These are phyloP conservation scores for Volvox reticuliferus DNA, from an alignment of 139 green algal genomes.

Conservation along the genomic window DNA sequence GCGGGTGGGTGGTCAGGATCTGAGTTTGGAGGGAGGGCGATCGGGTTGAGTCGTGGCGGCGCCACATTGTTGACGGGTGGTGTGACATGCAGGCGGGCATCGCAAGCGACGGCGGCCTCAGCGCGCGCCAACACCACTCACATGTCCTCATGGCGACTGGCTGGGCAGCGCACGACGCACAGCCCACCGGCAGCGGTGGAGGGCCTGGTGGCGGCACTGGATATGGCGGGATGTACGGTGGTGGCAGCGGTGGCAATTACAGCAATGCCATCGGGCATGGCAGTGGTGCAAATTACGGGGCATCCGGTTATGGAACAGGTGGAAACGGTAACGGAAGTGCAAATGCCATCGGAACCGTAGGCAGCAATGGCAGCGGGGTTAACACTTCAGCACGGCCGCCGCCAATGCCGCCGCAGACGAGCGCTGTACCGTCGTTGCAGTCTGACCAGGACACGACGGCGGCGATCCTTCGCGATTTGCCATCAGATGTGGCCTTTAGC, in stretches of 20 bases:
- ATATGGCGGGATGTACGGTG: not conserved
- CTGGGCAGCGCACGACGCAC: not conserved
- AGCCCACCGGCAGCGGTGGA: not conserved
- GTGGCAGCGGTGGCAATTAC: not conserved
- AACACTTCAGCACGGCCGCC: not conserved
- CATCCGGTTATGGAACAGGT: not conserved
- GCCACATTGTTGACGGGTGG: no score
- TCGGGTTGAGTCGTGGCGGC: no score
- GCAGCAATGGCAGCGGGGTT: not conserved
- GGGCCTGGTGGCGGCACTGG: not conserved
- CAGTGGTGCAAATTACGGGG: not conserved
- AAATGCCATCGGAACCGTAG: not conserved
- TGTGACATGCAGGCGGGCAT: constrained; percentile 25
- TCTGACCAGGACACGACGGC: not conserved
- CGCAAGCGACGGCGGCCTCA: not conserved
- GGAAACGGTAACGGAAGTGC: not conserved
- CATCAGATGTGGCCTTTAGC: not conserved
- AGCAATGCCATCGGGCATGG: not conserved
- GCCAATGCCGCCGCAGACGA: not conserved
- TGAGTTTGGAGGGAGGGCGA: no score
- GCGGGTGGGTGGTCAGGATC: no score
- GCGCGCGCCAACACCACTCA: not conserved
- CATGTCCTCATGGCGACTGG: not conserved
- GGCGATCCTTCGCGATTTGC: constrained; percentile 10
- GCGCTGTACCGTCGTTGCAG: not conserved